A percentile compares a stretch with the other conserved stretches of the same genome.
Conservation (phyloP, 192 early-diverging fungal species). For the Linnemannia elongata region DNA sequence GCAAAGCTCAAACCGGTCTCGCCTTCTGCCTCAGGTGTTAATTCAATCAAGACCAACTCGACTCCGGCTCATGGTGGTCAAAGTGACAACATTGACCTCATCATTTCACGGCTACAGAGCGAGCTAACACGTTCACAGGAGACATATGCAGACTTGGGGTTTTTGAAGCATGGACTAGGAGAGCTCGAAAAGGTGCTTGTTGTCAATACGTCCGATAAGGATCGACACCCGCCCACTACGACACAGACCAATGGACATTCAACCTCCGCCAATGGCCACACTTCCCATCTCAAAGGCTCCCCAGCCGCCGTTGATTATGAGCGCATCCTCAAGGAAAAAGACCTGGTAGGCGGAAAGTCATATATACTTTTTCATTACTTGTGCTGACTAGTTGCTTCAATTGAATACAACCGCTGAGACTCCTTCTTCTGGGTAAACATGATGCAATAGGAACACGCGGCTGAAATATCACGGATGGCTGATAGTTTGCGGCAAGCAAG, state of each 20-base stretch:
- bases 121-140: slow-evolving; percentile 53
- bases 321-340: slow-evolving; percentile 11
- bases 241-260: slow-evolving; percentile 5
- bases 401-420: background rate
- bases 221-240: background rate
- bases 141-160: slow-evolving; percentile 44
- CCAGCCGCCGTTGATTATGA: slow-evolving; percentile 7
- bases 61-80: slow-evolving; percentile 19
- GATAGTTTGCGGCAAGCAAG: slow-evolving; percentile 16
- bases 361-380: background rate
- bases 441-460: slow-evolving; percentile 13
- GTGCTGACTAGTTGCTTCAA: background rate
- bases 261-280: background rate
- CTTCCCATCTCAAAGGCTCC: background rate
- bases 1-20: slow-evolving; percentile 36
- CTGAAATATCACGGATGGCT: slow-evolving; percentile 24
- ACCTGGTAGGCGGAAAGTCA: background rate
- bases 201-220: background rate
- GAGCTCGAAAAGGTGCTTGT: slow-evolving; percentile 43
- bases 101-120: slow-evolving; percentile 46
- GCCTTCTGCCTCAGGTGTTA: slow-evolving; percentile 18
- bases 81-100: slow-evolving; percentile 51
- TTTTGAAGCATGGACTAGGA: slow-evolving; percentile 39
- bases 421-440: background rate
- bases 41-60: slow-evolving; percentile 17